Evolutionary conservation across 2,329 filamentous ascomycete genomes (phyloP).

Genomic region (Diaporthe citriasiana): DNA sequence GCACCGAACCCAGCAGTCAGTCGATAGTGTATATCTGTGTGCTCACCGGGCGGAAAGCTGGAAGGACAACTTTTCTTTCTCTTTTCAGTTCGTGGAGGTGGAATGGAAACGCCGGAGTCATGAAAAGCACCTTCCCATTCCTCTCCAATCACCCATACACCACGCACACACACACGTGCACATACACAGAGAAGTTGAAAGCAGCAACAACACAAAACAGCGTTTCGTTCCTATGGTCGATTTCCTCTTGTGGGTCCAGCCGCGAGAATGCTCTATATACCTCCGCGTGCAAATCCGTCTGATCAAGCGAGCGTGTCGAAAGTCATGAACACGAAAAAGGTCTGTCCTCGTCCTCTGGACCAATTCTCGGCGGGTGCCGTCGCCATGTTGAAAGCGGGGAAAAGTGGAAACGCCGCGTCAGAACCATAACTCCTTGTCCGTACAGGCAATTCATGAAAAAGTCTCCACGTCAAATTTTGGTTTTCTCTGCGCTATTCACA

Average conservation of each 20-base stretch:
- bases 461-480: conserved; percentile 17
- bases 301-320: conserved; percentile 30
- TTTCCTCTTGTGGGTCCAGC: conserved; percentile 32
- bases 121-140: conserved; percentile 1
- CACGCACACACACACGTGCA: background rate
- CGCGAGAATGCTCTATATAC: conserved; percentile 32
- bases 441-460: conserved; percentile 28
- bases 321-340: conserved; percentile 5
- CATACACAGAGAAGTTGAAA: background rate
- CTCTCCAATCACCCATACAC: background rate
- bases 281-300: background rate
- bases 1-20: conserved; percentile 7
- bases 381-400: background rate
- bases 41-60: background rate
- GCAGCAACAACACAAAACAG: background rate
- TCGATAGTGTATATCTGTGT: background rate
- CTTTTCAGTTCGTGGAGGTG: background rate
- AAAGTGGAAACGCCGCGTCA: conserved; percentile 32
- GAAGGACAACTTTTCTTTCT: background rate
- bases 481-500: conserved; percentile 12
- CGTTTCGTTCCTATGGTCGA: conserved; percentile 28
- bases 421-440: conserved; percentile 18
- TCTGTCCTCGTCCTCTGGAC: background rate
- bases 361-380: background rate
- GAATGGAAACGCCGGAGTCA: background rate